These are phyloP conservation scores for Boletellus ananas DNA, from an alignment of 768 basidiomycete species.

Conservation along the genomic window DNA sequence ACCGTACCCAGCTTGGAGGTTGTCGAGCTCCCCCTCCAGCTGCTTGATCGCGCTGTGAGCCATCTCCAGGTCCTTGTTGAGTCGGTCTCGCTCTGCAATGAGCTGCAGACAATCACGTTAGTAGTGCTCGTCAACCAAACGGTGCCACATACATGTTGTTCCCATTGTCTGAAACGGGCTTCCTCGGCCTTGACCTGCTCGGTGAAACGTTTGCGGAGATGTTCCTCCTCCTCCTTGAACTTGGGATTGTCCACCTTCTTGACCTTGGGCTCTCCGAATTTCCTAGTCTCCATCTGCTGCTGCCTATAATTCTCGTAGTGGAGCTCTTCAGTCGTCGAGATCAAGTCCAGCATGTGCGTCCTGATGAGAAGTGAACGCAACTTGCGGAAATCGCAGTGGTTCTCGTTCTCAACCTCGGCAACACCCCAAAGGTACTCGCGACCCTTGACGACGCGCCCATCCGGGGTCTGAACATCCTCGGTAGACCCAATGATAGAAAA, in stretches of 20 bases:
- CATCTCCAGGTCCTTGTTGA: slow-evolving; percentile 97
- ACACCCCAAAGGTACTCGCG: slow-evolving; percentile 99
- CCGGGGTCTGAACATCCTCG: slow-evolving; percentile 86
- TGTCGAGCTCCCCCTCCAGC: slow-evolving; percentile 87
- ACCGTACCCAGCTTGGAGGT: slow-evolving; percentile 81
- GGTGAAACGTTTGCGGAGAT: slow-evolving; percentile 94
- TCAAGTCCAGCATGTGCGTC: slow-evolving; percentile 98
- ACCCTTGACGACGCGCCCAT: slow-evolving; percentile 93
- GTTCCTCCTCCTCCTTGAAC: slow-evolving; percentile 99
- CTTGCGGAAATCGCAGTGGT: slow-evolving; percentile 99
- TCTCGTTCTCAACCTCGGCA: slow-evolving; percentile 99
- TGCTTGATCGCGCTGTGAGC: slow-evolving; percentile 91
- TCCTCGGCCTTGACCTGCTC: slow-evolving; percentile 99
- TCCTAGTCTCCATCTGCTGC: slow-evolving; percentile 99
- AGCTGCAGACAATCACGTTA: slow-evolving; percentile 51
- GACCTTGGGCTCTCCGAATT: slow-evolving; percentile 97
- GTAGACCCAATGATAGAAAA: slow-evolving; percentile 99
- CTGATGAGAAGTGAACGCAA: slow-evolving; percentile 92
- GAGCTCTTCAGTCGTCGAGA: slow-evolving; percentile 89
- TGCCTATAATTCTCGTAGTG: slow-evolving; percentile 99
- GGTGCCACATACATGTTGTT: slow-evolving; percentile 76
- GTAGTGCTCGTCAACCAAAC: slow-evolving; percentile 1
- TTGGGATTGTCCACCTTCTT: slow-evolving; percentile 99
- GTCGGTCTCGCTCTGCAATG: slow-evolving; percentile 95
- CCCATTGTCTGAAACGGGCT: slow-evolving; percentile 97